Percentiles rank a stretch among this genome's conserved stretches.
Evolutionary conservation across 257 asterid genomes (phyloP).

Genomic region (Linaria vulgaris): DNA sequence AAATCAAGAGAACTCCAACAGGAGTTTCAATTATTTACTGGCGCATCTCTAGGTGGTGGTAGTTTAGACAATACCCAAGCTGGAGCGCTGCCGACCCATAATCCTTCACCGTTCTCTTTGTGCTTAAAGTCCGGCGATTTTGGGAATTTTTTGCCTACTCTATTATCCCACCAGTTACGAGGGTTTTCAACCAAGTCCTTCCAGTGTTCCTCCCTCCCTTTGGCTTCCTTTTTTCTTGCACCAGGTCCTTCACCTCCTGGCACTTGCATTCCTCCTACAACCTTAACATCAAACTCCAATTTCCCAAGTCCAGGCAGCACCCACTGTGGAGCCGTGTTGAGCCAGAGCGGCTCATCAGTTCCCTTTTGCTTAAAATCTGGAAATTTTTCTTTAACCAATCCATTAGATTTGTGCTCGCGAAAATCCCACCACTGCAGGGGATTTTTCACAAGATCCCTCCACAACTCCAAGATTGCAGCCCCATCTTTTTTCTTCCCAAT

Average conservation of each 20-base stretch:
- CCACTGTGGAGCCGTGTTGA: conserved; percentile 58
- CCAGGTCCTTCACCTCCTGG: conserved; percentile 12
- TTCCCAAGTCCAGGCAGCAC: conserved; percentile 45
- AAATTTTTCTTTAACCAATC: conserved; percentile 47
- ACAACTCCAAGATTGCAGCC: conserved; percentile 29
- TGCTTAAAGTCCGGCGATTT: conserved; percentile 65
- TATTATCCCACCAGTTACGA: conserved; percentile 64
- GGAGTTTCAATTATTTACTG: background rate
- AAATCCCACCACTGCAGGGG: conserved; percentile 74
- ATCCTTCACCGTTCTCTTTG: conserved; percentile 48
- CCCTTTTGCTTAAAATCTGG: conserved; percentile 83
- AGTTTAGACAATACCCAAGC: conserved; percentile 58
- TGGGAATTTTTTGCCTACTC: conserved; percentile 39
- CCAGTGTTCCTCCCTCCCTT: conserved; percentile 44
- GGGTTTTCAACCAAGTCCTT: conserved; percentile 64
- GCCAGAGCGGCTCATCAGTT: conserved; percentile 56
- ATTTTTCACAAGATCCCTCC: conserved; percentile 74
- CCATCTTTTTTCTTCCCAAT: conserved; percentile 32
- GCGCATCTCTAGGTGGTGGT: conserved; percentile 43
- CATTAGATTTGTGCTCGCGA: conserved; percentile 55
- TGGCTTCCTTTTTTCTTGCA: conserved; percentile 16
- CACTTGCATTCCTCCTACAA: conserved; percentile 22
- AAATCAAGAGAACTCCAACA: background rate
- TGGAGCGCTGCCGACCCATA: conserved; percentile 56
- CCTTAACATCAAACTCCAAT: conserved; percentile 50